Evolutionary conservation across 345 rosid genomes (phyloP).

Genomic region (Salix udensis): DNA sequence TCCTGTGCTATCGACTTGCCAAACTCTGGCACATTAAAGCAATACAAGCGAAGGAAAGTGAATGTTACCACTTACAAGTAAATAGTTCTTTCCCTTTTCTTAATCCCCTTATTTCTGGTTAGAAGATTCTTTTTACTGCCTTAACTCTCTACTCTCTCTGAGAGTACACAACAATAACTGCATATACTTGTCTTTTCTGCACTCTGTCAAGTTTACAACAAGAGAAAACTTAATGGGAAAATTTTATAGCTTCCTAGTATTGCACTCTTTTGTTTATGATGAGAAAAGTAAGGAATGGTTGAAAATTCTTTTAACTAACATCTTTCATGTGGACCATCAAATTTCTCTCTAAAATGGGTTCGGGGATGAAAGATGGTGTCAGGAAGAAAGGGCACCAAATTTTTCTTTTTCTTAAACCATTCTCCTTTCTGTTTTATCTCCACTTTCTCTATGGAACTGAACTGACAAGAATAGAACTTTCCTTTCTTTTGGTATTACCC

Average conservation of each 20-base stretch:
- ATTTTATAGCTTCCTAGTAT: neutral
- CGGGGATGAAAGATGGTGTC: neutral
- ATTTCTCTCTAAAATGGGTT: neutral
- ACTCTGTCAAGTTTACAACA: neutral
- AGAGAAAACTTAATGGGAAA: neutral
- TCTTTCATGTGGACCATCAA: neutral
- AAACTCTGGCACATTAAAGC: slow-evolving; percentile 29
- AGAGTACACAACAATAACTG: neutral
- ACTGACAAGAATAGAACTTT: neutral
- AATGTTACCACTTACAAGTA: slow-evolving; percentile 37
- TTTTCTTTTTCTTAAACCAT: neutral
- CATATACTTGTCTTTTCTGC: neutral
- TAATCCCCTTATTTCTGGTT: neutral
- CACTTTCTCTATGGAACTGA: neutral
- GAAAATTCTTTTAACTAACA: neutral
- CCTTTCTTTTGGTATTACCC: neutral
- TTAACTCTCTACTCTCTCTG: neutral
- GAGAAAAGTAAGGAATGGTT: neutral
- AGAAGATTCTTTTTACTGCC: neutral
- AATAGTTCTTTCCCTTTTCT: slow-evolving; percentile 10
- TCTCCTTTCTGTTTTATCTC: neutral
- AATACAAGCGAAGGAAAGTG: slow-evolving; percentile 44
- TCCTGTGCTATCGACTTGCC: neutral
- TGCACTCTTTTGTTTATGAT: neutral
- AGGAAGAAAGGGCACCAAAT: neutral